Percentiles rank a stretch among this genome's conserved stretches.
These are phyloP conservation scores for Ampelocalamus luodianensis DNA, from an alignment of 176 grass and related monocot species.

Conservation along the genomic window DNA sequence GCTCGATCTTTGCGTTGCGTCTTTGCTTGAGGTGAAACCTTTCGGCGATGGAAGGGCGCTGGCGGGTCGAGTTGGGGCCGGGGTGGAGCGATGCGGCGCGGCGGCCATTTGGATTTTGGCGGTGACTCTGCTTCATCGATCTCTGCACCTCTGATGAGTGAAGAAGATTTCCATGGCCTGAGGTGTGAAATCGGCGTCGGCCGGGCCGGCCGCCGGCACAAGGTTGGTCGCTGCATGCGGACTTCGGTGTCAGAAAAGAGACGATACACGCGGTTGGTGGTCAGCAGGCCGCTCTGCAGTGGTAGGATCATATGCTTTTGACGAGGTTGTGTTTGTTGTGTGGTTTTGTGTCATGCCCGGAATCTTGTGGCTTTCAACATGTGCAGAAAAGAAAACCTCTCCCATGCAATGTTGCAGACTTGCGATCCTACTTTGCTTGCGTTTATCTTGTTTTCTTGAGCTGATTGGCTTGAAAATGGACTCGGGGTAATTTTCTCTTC, in stretches of 20 bases:
- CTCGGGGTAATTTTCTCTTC: not conserved
- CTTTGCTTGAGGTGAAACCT: not conserved
- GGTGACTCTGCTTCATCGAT: not conserved
- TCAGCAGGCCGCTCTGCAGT: not conserved
- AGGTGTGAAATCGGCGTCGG: not conserved
- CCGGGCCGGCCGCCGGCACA: not conserved
- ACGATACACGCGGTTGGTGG: slow-evolving; percentile 1
- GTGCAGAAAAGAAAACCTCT: not conserved
- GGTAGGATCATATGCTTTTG: slow-evolving; percentile 7
- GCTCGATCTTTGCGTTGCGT: not conserved
- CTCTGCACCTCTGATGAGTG: no score
- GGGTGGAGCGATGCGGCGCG: not conserved
- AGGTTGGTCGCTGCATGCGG: slow-evolving; percentile 13
- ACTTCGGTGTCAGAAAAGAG: slow-evolving; percentile 9
- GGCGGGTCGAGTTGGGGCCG: not conserved
- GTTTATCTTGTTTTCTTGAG: not conserved
- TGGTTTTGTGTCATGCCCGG: not conserved
- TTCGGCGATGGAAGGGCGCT: not conserved
- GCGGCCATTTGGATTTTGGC: not conserved
- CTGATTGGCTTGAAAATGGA: not conserved
- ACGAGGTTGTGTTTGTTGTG: not conserved
- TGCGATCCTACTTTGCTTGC: no score
- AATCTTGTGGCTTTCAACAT: not conserved
- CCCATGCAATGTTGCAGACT: not conserved
- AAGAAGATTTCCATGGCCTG: not conserved